A percentile compares a stretch with the other conserved stretches of the same genome.
Evolutionary conservation across 257 asterid species (phyloP).

Genomic region (Solanum etuberosum): DNA sequence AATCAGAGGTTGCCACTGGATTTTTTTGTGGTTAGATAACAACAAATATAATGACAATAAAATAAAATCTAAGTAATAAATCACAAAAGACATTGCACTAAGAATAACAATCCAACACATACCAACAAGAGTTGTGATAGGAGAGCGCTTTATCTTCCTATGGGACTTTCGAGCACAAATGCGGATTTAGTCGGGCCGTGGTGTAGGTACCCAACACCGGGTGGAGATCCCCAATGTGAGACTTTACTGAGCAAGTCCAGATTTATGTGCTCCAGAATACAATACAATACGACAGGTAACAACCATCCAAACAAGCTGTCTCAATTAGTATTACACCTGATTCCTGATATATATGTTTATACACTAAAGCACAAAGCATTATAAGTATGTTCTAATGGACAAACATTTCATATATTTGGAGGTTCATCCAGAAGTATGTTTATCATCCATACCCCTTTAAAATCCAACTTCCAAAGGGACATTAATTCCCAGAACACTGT

Average conservation of each 20-base stretch:
- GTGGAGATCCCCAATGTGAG: no score
- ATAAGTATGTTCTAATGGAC: neutral
- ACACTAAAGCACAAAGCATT: neutral
- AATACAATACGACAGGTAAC: neutral
- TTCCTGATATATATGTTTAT: neutral
- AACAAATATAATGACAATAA: neutral
- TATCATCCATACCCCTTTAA: neutral
- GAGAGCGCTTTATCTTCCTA: neutral
- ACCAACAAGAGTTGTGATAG: neutral
- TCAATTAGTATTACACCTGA: neutral
- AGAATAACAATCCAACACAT: neutral
- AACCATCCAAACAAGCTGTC: neutral
- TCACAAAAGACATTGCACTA: neutral
- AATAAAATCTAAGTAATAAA: neutral
- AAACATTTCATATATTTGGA: neutral
- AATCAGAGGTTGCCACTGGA: neutral
- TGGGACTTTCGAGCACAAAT: neutral
- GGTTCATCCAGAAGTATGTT: neutral
- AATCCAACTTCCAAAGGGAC: slow-evolving; percentile 33
- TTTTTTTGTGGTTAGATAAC: neutral
- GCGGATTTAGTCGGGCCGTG: neutral
- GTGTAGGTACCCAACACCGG: no score
- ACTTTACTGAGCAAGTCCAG: no score
- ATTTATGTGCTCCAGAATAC: no score
- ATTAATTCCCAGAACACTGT: slow-evolving; percentile 1